Conservation (phyloP, 148 eudicot species). For the Salicornia ramosissima region DNA sequence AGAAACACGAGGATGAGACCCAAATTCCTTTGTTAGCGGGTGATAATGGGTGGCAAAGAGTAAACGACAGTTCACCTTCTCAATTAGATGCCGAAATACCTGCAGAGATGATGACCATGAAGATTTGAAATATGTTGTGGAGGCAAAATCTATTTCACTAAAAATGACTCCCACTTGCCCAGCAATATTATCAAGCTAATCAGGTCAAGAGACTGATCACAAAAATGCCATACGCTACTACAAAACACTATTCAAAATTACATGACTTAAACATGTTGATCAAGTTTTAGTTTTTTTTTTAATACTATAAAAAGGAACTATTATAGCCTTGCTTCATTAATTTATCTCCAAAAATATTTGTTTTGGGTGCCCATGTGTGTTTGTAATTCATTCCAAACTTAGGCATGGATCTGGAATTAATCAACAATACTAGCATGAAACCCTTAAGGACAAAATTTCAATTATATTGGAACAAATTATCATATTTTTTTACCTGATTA, state of each 20-base stretch:
- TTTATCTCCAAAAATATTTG: not conserved
- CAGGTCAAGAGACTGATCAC: not conserved
- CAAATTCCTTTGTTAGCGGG: conserved; percentile 93
- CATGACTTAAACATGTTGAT: not conserved
- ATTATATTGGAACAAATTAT: too few species aligned
- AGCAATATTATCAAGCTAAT: not conserved
- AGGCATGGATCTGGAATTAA: not conserved
- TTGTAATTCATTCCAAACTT: not conserved
- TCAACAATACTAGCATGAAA: not conserved
- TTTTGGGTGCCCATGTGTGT: not conserved
- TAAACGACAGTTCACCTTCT: conserved; percentile 82
- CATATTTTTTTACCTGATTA: too few species aligned
- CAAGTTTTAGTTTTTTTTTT: not conserved
- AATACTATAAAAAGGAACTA: not conserved
- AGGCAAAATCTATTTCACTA: too few species aligned
- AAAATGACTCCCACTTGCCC: too few species aligned
- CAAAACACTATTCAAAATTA: not conserved
- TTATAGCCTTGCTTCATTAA: not conserved
- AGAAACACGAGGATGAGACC: conserved; percentile 71
- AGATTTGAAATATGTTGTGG: not conserved
- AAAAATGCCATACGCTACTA: not conserved
- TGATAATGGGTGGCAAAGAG: conserved; percentile 97
- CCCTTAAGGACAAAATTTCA: too few species aligned
- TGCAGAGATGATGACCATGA: conserved; percentile 18
- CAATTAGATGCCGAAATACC: conserved; percentile 93